A percentile compares a stretch with the other conserved stretches of the same genome.
Conservation (phyloP, 1,139 yeast genomes). For the Kluyveromyces sp. region DNA sequence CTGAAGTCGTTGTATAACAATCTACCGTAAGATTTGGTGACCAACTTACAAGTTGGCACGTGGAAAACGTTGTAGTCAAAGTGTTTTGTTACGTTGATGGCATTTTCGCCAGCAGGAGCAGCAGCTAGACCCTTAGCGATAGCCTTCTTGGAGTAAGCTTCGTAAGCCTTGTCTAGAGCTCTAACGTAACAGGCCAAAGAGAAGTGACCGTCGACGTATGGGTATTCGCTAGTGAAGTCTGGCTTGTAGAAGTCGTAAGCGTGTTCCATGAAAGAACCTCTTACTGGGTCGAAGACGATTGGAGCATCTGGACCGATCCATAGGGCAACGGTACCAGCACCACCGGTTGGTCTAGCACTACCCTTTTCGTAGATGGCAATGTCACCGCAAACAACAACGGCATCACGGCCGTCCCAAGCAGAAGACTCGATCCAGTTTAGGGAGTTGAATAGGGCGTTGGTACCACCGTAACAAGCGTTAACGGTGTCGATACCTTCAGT, state of each 20-base stretch:
- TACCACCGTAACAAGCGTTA: constrained; percentile 99
- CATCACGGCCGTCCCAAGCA: constrained; percentile 98
- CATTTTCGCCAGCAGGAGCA: constrained; percentile 38
- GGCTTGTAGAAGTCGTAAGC: constrained; percentile 98
- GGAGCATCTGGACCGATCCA: constrained; percentile 98
- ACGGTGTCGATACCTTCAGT: constrained; percentile 94
- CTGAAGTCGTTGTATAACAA: constrained; percentile 81
- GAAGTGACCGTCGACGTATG: constrained; percentile 96
- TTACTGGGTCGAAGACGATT: constrained; percentile 76
- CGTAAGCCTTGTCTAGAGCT: constrained; percentile 85
- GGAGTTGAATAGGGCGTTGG: constrained; percentile 88
- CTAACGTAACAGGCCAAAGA: constrained; percentile 89
- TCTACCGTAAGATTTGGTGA: constrained; percentile 88
- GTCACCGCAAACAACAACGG: constrained; percentile 95
- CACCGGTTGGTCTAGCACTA: constrained; percentile 99
- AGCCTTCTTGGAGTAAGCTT: constrained; percentile 73
- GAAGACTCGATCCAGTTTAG: constrained; percentile 95
- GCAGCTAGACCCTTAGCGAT: constrained; percentile 44
- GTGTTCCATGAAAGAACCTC: constrained; percentile 92
- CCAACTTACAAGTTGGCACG: constrained; percentile 96
- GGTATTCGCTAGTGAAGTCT: constrained; percentile 92
- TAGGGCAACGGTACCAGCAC: constrained; percentile 95
- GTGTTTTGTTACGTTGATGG: constrained; percentile 59
- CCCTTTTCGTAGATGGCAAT: constrained; percentile 97
- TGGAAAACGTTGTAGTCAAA: constrained; percentile 97